These are phyloP conservation scores for Cystobasidium onofrii DNA, from an alignment of 768 basidiomycete genomes.

Conservation along the genomic window DNA sequence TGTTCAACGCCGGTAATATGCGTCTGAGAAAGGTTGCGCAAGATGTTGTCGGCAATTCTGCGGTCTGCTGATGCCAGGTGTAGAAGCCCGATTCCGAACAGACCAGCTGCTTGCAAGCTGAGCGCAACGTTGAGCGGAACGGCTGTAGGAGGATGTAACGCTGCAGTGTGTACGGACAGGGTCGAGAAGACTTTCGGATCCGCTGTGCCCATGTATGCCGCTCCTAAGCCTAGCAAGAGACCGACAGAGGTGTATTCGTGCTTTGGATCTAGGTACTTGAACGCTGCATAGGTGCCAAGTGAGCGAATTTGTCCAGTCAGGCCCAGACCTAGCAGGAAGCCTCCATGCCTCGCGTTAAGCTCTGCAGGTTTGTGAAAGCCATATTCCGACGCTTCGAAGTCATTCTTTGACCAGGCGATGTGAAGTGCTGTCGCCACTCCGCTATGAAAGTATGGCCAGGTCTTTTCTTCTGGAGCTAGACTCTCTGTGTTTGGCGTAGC, in stretches of 20 bases:
- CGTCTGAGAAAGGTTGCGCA: constrained; percentile 69
- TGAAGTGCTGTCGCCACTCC: constrained; percentile 87
- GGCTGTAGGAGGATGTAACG: constrained; percentile 73
- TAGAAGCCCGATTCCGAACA: constrained; percentile 77
- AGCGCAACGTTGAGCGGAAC: constrained; percentile 85
- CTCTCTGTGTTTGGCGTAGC: constrained; percentile 36
- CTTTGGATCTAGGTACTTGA: constrained; percentile 87
- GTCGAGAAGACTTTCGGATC: constrained; percentile 84
- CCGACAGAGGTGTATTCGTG: constrained; percentile 93
- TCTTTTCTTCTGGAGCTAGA: constrained; percentile 54
- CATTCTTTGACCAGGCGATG: constrained; percentile 63
- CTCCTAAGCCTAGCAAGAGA: constrained; percentile 82
- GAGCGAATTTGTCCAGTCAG: constrained; percentile 81
- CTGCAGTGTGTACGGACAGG: constrained; percentile 84
- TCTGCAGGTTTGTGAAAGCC: constrained; percentile 92
- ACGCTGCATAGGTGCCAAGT: constrained; percentile 76
- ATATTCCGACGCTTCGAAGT: constrained; percentile 81
- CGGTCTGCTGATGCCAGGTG: constrained; percentile 81
- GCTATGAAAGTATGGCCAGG: constrained; percentile 97
- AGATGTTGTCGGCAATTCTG: constrained; percentile 84
- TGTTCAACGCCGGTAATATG: constrained; percentile 73
- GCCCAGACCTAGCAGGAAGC: constrained; percentile 85
- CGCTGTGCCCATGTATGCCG: constrained; percentile 74
- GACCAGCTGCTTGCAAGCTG: constrained; percentile 77
- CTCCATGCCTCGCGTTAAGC: constrained; percentile 88